Evolutionary conservation across 441 rosid species (phyloP).

Genomic region (Geranium incanum): DNA sequence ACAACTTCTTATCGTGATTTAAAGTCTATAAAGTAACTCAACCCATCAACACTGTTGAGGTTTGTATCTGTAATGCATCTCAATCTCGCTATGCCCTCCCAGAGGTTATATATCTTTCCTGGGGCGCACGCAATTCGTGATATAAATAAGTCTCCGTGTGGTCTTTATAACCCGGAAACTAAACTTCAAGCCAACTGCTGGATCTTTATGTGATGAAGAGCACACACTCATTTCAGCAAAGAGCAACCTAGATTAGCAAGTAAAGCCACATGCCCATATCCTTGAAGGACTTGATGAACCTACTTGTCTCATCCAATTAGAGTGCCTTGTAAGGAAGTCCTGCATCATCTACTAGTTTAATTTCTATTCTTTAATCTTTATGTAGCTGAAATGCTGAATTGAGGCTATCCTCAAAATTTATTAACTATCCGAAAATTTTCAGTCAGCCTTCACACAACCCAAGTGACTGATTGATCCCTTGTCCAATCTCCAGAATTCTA

Average conservation of each 20-base stretch:
- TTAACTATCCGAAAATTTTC: neutral
- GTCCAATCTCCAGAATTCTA: neutral
- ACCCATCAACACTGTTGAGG: neutral
- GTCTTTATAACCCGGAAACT: neutral
- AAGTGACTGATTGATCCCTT: neutral
- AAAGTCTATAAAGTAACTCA: neutral
- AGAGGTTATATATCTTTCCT: neutral
- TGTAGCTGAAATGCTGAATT: neutral
- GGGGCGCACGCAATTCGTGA: neutral
- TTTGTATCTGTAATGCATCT: neutral
- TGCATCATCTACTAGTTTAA: neutral
- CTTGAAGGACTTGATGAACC: neutral
- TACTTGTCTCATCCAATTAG: neutral
- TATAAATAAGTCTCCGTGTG: neutral
- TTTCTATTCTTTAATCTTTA: neutral
- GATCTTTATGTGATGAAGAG: neutral
- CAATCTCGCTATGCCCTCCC: neutral
- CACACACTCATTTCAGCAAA: no score
- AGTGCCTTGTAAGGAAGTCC: neutral
- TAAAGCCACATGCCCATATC: neutral
- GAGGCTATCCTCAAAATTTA: neutral
- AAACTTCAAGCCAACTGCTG: neutral
- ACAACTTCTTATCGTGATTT: neutral
- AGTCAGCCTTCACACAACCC: neutral
- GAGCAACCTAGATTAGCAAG: neutral